Evolutionary conservation across 495 filamentous ascomycete genomes (phyloP).

Genomic region (Polyplosphaeria fusca): DNA sequence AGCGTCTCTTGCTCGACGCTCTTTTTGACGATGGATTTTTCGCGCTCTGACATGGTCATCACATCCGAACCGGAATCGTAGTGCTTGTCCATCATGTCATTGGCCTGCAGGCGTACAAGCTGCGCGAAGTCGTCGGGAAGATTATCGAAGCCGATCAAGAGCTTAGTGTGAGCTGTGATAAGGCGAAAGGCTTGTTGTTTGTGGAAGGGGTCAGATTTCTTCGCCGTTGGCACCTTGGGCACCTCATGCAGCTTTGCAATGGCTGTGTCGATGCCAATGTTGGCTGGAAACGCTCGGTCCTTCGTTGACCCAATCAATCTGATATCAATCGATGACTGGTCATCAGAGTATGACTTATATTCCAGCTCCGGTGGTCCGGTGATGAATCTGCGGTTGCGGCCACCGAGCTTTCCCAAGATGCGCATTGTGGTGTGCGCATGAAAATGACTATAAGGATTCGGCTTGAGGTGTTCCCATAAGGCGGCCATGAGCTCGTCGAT

Average conservation of each 20-base stretch:
- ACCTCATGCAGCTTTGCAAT: constrained; percentile 79
- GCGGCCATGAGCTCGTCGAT: constrained; percentile 98
- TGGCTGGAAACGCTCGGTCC: constrained; percentile 81
- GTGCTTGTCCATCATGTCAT: constrained; percentile 72
- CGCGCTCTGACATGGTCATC: constrained; percentile 68
- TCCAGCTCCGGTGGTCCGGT: constrained; percentile 77
- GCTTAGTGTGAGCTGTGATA: constrained; percentile 80
- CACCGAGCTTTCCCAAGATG: constrained; percentile 96
- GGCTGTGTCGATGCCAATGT: constrained; percentile 82
- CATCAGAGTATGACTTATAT: constrained; percentile 82
- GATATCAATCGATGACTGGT: constrained; percentile 78
- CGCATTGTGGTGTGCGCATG: constrained; percentile 96
- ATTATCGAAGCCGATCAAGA: constrained; percentile 81
- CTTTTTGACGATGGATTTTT: constrained; percentile 81
- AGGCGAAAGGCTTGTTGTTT: constrained; percentile 89
- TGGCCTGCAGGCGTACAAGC: constrained; percentile 80
- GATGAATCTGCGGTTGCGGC: constrained; percentile 90
- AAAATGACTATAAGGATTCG: constrained; percentile 91
- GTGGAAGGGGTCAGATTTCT: constrained; percentile 78
- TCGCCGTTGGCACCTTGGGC: constrained; percentile 60
- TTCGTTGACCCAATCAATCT: constrained; percentile 81
- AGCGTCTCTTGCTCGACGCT: constrained; percentile 73
- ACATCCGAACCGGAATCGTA: constrained; percentile 58
- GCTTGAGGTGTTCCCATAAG: constrained; percentile 88
- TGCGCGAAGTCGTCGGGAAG: constrained; percentile 85